Conservation (phyloP, 2,329 filamentous ascomycete genomes). For the Ophiostoma ulmi region DNA sequence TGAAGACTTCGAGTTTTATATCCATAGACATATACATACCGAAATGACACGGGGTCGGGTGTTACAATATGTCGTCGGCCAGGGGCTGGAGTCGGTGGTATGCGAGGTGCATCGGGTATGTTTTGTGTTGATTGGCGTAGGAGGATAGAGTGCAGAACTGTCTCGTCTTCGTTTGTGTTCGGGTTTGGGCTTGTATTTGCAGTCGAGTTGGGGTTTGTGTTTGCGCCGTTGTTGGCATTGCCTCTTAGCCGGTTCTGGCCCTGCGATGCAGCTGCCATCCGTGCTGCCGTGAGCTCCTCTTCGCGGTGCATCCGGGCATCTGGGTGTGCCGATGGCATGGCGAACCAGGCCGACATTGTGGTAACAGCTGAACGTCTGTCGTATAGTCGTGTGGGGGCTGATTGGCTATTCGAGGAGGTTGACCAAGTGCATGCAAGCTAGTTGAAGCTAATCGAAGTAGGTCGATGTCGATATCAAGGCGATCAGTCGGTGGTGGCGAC, state of each 20-base stretch:
- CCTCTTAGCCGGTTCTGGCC: neutral
- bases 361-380: neutral
- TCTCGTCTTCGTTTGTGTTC: neutral
- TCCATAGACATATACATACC: neutral
- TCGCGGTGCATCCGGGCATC: constrained; percentile 18
- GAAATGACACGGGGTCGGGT: constrained; percentile 53
- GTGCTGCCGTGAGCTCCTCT: constrained; percentile 18
- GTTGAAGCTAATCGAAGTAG: neutral
- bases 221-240: neutral
- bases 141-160: constrained; percentile 15
- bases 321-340: constrained; percentile 16
- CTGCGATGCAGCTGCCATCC: constrained; percentile 9
- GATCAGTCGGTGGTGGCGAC: neutral
- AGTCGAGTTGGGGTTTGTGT: neutral
- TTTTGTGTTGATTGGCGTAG: neutral
- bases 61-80: constrained; percentile 48
- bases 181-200: neutral
- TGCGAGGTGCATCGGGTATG: constrained; percentile 9
- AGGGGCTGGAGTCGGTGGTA: constrained; percentile 21
- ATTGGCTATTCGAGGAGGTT: neutral
- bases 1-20: too few species aligned
- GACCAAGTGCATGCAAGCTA: neutral
- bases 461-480: neutral
- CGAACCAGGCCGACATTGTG: constrained; percentile 22
- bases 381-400: neutral